Evolutionary conservation across 2,329 filamentous ascomycete genomes (phyloP), one percentile per base, ranked within the genome.

Genomic region (Exserohilum turcica): DNA sequence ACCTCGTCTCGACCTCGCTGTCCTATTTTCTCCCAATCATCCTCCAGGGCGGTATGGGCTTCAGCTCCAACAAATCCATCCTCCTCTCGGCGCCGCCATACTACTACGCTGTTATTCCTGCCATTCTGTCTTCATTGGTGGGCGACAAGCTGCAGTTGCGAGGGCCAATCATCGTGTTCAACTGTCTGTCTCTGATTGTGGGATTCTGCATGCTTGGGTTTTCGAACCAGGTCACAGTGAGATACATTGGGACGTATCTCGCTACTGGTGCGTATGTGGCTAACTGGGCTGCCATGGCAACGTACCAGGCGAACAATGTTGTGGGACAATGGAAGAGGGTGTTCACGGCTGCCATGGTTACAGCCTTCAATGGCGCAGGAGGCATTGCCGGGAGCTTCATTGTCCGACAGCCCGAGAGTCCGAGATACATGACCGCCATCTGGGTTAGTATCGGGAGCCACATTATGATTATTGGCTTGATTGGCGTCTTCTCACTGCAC

Each of bases 181-280:
- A 89, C 67, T 82, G 81, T 15, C 48, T 85, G 3, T 84, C 81
- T 51, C 75, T 89, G 6, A 84, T 89, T 52, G 74, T 79, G 0
- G 86, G 86, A 2, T 88, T 89, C 68, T 78, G 81, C 58, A 85
- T 89, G 82, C 78, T 89, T 3, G 86, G 86, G 2, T 86, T 88
- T 65, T 76, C 81, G 0, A 73, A 76, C 12, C 80, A 86, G 49
- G 81, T 86, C 45, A 77, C 83, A 0, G 84, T 85, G 3, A 81
- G 86, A 42, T 88, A 88, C 57, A 75, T 86, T 27, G 86, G 86
- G 7, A 85, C 84, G 0, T 88, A 82, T 68, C 78, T 89, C 2
- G 85, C 86, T 0, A 89, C 86, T 0, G 86, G 86, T 0, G 85
- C 86, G 1, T 89, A 88, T 58, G 80, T 89, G 3, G 84, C 82